Conservation (phyloP, 139 green algal genomes). For the Yamagishiella unicocca region DNA sequence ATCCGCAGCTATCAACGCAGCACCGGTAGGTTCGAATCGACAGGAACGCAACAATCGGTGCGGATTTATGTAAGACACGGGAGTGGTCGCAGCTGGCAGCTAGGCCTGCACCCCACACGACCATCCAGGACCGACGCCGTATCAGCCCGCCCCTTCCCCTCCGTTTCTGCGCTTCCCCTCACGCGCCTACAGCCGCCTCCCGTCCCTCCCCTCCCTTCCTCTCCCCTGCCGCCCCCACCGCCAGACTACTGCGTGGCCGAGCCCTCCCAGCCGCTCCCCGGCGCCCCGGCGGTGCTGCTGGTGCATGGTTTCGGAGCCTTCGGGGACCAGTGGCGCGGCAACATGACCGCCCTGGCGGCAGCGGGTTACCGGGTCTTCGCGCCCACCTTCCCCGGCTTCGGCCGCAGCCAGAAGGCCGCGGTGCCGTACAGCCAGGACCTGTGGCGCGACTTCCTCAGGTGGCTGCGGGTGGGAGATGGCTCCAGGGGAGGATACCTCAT, state of each 20-base stretch:
- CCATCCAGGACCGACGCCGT: neutral
- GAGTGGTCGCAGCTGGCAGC: neutral
- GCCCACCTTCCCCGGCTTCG: slow-evolving; percentile 86
- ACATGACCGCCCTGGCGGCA: slow-evolving; percentile 73
- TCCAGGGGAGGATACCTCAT: too few relatives aligned
- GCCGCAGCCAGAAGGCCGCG: slow-evolving; percentile 89
- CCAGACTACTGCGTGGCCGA: slow-evolving; percentile 76
- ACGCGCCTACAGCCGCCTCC: neutral
- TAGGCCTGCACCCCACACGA: neutral
- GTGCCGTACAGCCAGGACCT: slow-evolving; percentile 87
- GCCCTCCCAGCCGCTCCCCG: slow-evolving; percentile 39
- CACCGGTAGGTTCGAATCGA: too few relatives aligned
- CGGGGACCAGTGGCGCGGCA: slow-evolving; percentile 90
- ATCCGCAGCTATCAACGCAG: too few relatives aligned
- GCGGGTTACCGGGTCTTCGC: slow-evolving; percentile 86
- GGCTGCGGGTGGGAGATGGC: too few relatives aligned
- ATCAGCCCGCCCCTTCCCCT: neutral
- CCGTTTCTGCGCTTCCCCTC: neutral
- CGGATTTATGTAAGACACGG: too few relatives aligned
- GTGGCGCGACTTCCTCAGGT: slow-evolving; percentile 85
- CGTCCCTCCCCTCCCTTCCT: neutral
- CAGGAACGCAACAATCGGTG: too few relatives aligned
- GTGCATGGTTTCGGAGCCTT: slow-evolving; percentile 98
- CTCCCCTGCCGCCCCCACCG: neutral
- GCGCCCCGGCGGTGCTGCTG: slow-evolving; percentile 82